Conservation (phyloP, 2,329 filamentous ascomycete genomes). For the Hymenoscyphus infarciens region DNA sequence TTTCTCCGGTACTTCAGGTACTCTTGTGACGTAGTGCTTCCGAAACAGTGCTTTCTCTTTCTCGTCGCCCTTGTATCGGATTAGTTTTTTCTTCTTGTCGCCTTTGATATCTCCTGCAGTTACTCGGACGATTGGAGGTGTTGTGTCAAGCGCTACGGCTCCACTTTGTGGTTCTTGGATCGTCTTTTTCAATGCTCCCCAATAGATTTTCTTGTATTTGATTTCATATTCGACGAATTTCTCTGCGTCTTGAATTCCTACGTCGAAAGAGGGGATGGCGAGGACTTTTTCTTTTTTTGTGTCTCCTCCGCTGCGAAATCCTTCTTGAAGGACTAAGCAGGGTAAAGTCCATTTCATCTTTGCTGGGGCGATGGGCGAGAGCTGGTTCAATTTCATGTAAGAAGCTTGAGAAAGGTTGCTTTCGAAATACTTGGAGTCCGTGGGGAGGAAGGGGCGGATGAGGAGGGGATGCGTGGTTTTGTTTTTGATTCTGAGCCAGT, state of each 20-base stretch:
- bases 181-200: background rate
- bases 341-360: slow-evolving; percentile 32
- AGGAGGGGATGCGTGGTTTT: slow-evolving; percentile 6
- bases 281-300: slow-evolving; percentile 20
- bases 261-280: slow-evolving; percentile 29
- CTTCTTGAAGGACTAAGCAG: slow-evolving; percentile 17
- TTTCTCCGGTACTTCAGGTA: too few relatives aligned
- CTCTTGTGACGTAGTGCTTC: too few relatives aligned
- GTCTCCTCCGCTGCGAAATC: background rate
- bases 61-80: too few relatives aligned
- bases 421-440: slow-evolving; percentile 11
- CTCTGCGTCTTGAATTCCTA: slow-evolving; percentile 10
- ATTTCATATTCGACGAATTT: slow-evolving; percentile 24
- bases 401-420: background rate
- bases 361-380: background rate
- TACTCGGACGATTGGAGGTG: background rate
- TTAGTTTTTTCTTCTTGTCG: too few relatives aligned
- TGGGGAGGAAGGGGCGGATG: slow-evolving; percentile 22
- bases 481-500: slow-evolving; percentile 50
- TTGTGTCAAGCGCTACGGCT: too few relatives aligned
- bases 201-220: slow-evolving; percentile 30
- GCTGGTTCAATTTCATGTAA: background rate
- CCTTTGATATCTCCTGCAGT: too few relatives aligned
- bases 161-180: background rate
- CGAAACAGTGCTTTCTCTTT: too few relatives aligned